Base-by-base conservation (phyloP, 768 basidiomycete species). In the Leccinum disarticulatum region DNA sequence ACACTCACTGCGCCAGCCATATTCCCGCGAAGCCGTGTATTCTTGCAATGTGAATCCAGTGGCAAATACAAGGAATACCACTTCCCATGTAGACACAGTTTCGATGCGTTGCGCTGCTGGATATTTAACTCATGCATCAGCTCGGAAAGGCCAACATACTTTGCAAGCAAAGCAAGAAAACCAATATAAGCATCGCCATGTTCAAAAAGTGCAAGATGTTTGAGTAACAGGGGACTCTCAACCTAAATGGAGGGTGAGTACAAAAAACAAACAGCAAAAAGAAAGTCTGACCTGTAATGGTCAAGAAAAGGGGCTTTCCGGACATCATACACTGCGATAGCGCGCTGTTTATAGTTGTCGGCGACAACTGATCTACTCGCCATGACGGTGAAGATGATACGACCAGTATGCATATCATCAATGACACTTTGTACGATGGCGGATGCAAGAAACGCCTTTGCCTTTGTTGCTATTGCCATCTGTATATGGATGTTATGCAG, bases 401-500 rank as follows among this genome's bases (percentile, higher is more conserved):
- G 80, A n/a, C 90, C 96, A 3, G 83, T 78, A 73, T 95, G 91
- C 52, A 99, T 91, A 55, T 94, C 90, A 64, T 88, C 87, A 36
- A 98, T 84, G 28, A 97, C 87, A 56, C 86, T 86, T 71, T 98
- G 95, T 3, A 93, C 86, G 25, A 97, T 81, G 0, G 93, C 86
- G 0, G 88, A 85, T 2, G 93, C 82, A 11, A 97, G 77, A 68
- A 98, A 96, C 30, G 82, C 79, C 71, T 96, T 98, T 4, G 93
- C 83, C 55, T 86, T 78, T 0, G 93, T 94, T 8, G 88, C 84
- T 65, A 98, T 92, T 3, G 94, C 93, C 82, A 97, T 87, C 91
- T 95, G 68, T 2, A 43, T 9, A 22, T 53, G 6, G 17, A 61
- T 31, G 50, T 56, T 46, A 41, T n/a, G 28, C 19, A 33, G 4